Evolutionary conservation across 805 yeast species (phyloP).

Genomic region (Starmerella davenportii): DNA sequence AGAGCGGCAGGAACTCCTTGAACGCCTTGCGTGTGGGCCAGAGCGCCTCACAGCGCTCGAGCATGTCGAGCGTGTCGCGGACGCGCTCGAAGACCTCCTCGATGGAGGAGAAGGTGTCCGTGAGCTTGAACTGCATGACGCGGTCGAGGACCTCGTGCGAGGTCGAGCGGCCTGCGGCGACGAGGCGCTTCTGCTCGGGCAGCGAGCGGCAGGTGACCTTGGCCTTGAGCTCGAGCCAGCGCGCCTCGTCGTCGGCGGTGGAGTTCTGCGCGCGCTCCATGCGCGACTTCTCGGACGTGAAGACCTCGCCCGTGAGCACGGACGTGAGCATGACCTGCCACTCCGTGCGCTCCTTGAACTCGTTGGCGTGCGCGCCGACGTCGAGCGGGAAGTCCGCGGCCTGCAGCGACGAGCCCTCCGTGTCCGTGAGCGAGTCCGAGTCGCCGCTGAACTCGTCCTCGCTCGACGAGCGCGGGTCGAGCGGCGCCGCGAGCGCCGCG

Average conservation of each 20-base stretch:
- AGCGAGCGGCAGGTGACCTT: conserved; percentile 63
- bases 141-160: conserved; percentile 60
- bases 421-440: conserved; percentile 3
- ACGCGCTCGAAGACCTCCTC: conserved; percentile 34
- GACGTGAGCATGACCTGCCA: conserved; percentile 91
- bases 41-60: conserved; percentile 48
- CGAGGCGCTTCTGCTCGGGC: conserved; percentile 55
- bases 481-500: not conserved
- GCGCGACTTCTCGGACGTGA: conserved; percentile 57
- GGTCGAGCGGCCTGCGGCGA: conserved; percentile 48
- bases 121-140: conserved; percentile 43
- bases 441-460: not conserved
- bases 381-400: conserved; percentile 8
- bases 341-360: conserved; percentile 53
- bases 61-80: conserved; percentile 36
- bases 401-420: conserved; percentile 6
- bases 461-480: conserved; percentile 18
- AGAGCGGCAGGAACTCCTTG: conserved; percentile 58
- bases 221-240: conserved; percentile 80
- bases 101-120: conserved; percentile 11
- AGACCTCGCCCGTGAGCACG: conserved; percentile 89
- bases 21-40: conserved; percentile 71
- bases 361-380: conserved; percentile 19
- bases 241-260: conserved; percentile 38
- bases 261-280: conserved; percentile 39